Evolutionary conservation across 345 rosid genomes (phyloP).

Genomic region (Eucalyptus fibrosa): DNA sequence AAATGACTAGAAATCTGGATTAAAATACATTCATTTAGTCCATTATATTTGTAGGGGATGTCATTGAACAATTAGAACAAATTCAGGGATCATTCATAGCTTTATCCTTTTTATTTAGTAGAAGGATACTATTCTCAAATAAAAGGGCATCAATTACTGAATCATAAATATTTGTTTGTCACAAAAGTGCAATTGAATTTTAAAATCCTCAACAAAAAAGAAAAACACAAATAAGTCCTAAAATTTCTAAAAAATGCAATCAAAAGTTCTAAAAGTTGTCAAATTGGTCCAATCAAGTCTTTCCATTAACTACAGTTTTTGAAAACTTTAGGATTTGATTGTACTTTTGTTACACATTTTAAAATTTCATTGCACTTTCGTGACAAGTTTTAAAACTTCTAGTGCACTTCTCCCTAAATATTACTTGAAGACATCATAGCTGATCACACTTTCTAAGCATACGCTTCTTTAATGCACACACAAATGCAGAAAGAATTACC

Average conservation of each 20-base stretch:
- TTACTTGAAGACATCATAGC: neutral
- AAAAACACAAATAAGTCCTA: too few relatives aligned
- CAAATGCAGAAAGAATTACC: neutral
- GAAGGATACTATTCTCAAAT: neutral
- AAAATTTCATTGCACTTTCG: too few relatives aligned
- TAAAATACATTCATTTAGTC: neutral
- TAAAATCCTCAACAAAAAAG: too few relatives aligned
- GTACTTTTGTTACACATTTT: too few relatives aligned
- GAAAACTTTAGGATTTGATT: too few relatives aligned
- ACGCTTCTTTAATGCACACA: neutral
- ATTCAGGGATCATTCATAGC: neutral
- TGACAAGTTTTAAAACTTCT: too few relatives aligned
- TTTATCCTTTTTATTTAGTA: neutral
- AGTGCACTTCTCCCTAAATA: neutral
- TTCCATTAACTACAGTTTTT: too few relatives aligned
- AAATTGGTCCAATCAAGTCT: neutral
- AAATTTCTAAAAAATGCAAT: too few relatives aligned
- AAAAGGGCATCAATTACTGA: neutral
- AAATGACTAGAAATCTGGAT: neutral
- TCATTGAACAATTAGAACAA: neutral
- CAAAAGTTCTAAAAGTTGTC: too few relatives aligned
- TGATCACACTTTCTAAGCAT: neutral
- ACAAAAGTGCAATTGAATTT: too few relatives aligned
- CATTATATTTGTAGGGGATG: neutral
- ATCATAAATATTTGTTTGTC: neutral